A percentile compares a stretch with the other conserved stretches of the same genome.
Conservation (phyloP, 2,329 filamentous ascomycete genomes). For the Apiospora hydei region DNA sequence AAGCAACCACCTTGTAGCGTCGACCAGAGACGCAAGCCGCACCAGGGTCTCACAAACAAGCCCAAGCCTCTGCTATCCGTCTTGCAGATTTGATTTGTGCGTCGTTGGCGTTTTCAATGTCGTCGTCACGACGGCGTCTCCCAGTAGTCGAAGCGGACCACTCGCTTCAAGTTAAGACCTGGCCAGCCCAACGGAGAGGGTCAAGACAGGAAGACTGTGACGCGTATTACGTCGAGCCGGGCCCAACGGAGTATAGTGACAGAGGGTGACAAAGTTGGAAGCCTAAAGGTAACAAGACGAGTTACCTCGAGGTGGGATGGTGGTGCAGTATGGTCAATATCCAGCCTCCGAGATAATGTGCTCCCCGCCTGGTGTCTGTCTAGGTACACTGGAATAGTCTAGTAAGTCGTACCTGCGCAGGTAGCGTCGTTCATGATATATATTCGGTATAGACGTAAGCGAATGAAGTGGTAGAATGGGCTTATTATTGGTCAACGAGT, state of each 20-base stretch:
- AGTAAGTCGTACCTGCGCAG: slow-evolving; percentile 20
- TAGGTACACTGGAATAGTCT: slow-evolving; percentile 13
- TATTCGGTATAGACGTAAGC: slow-evolving; percentile 24
- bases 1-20: slow-evolving; percentile 51
- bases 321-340: slow-evolving; percentile 17
- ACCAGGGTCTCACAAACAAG: slow-evolving; percentile 48
- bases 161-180: neutral
- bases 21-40: slow-evolving; percentile 48
- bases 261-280: slow-evolving; percentile 22
- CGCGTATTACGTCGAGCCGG: slow-evolving; percentile 21
- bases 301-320: slow-evolving; percentile 1
- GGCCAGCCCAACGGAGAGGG: neutral
- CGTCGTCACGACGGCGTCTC: slow-evolving; percentile 12
- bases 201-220: slow-evolving; percentile 9
- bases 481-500: slow-evolving; percentile 24
- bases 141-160: slow-evolving; percentile 7
- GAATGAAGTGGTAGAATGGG: slow-evolving; percentile 20
- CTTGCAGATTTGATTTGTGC: slow-evolving; percentile 18
- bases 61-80: slow-evolving; percentile 59
- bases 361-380: slow-evolving; percentile 11
- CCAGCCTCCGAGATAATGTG: slow-evolving; percentile 11
- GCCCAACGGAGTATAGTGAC: slow-evolving; percentile 9
- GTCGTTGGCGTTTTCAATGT: slow-evolving; percentile 22
- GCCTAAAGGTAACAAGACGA: slow-evolving; percentile 25
- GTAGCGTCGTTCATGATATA: slow-evolving; percentile 22